phyloP scores from a whole-genome alignment of 75 land plant species.

The Cupressus sempervirens region DNA sequence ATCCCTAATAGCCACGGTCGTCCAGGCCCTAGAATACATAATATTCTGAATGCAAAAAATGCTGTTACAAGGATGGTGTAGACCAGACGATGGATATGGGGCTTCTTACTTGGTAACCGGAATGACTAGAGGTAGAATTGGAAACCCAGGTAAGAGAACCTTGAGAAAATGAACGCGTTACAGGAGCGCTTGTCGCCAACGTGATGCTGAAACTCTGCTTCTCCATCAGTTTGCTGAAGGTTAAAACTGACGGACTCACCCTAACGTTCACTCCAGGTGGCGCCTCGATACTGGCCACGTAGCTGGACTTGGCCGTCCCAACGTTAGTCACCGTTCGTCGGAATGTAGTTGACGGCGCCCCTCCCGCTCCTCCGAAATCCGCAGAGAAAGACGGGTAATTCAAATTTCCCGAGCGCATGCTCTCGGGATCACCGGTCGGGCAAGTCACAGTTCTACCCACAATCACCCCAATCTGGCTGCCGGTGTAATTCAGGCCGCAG shows the following conservation, averaged over 20 bases:
- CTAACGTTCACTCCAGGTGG: constrained; percentile 35
- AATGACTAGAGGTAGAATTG: neutral
- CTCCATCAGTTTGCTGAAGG: constrained; percentile 23
- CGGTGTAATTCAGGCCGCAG: constrained; percentile 20
- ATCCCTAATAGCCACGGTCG: too few species aligned
- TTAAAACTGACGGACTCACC: constrained; percentile 33
- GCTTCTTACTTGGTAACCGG: neutral
- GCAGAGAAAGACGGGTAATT: too few species aligned
- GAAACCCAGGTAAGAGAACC: neutral
- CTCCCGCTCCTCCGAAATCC: too few species aligned
- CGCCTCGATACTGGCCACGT: constrained; percentile 33
- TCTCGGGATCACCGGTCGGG: neutral
- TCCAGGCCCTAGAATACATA: too few species aligned
- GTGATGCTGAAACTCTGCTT: constrained; percentile 32
- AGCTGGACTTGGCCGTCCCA: constrained; percentile 30
- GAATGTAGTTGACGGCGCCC: too few species aligned
- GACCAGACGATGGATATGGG: too few species aligned
- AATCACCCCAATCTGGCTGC: neutral
- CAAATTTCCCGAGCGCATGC: neutral
- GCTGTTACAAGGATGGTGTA: too few species aligned
- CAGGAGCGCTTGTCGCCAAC: neutral
- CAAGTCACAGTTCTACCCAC: neutral
- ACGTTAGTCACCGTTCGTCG: too few species aligned
- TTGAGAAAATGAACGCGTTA: neutral
- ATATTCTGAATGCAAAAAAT: too few species aligned